A percentile compares a stretch with the other conserved stretches of the same genome.
These are phyloP conservation scores for Glycine latifolia DNA, from an alignment of 306 rosid species.

Conservation along the genomic window DNA sequence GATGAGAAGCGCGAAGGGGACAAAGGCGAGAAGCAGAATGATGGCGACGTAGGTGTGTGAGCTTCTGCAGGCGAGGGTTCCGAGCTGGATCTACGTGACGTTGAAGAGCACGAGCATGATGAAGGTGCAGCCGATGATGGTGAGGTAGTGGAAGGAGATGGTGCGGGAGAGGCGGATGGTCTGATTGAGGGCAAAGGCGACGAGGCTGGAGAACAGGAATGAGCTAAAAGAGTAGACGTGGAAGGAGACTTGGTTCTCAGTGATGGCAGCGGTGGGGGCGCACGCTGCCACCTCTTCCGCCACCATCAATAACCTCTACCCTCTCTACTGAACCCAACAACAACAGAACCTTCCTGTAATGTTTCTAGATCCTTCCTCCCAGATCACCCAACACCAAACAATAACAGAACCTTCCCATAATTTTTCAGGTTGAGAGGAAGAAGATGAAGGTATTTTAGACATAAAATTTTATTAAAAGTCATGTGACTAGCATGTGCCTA, in stretches of 20 bases:
- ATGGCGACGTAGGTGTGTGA: slow-evolving; percentile 63
- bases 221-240: slow-evolving; percentile 97
- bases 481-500: too few relatives aligned
- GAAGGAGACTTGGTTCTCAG: slow-evolving; percentile 78
- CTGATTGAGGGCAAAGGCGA: slow-evolving; percentile 87
- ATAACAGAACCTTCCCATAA: too few relatives aligned
- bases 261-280: slow-evolving; percentile 60
- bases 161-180: slow-evolving; percentile 73
- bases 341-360: too few relatives aligned
- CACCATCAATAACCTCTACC: too few relatives aligned
- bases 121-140: slow-evolving; percentile 66
- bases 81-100: slow-evolving; percentile 94
- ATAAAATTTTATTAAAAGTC: too few relatives aligned
- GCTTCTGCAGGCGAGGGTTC: slow-evolving; percentile 76
- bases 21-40: slow-evolving; percentile 68
- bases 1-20: slow-evolving; percentile 63
- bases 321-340: too few relatives aligned
- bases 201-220: slow-evolving; percentile 95
- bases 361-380: too few relatives aligned
- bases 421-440: too few relatives aligned
- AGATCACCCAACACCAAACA: too few relatives aligned
- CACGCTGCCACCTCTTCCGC: too few relatives aligned
- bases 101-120: slow-evolving; percentile 76
- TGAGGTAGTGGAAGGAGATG: slow-evolving; percentile 54
- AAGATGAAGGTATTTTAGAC: too few relatives aligned